Evolutionary conservation across 176 grass and related monocot genomes (phyloP).

Genomic region (Cocos nucifera): DNA sequence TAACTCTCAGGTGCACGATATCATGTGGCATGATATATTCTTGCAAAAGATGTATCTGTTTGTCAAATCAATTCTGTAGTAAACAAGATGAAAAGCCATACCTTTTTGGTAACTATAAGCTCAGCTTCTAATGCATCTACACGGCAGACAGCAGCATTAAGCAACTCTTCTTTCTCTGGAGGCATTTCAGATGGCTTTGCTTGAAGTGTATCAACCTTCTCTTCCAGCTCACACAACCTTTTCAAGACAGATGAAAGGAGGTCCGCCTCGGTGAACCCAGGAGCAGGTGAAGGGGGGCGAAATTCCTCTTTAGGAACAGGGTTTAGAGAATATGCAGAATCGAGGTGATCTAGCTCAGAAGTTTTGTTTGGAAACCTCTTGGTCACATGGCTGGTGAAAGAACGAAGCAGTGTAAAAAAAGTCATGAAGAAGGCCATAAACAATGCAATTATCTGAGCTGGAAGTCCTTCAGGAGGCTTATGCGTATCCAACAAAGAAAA

Average conservation of each 20-base stretch:
- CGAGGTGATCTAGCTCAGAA: constrained; percentile 18
- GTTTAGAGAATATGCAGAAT: neutral
- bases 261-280: constrained; percentile 45
- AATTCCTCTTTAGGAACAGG: constrained; percentile 46
- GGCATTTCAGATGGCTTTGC: constrained; percentile 91
- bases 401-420: constrained; percentile 30
- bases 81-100: constrained; percentile 5
- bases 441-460: constrained; percentile 27
- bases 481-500: neutral
- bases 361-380: constrained; percentile 39
- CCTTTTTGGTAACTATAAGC: constrained; percentile 99
- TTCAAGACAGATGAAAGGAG: constrained; percentile 54
- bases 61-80: too few relatives aligned
- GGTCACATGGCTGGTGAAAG: constrained; percentile 29
- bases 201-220: constrained; percentile 71
- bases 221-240: constrained; percentile 79
- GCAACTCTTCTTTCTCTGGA: constrained; percentile 90
- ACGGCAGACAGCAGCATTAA: constrained; percentile 75
- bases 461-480: constrained; percentile 16
- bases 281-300: constrained; percentile 56
- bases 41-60: too few relatives aligned
- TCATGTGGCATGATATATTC: too few relatives aligned
- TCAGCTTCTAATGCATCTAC: constrained; percentile 97
- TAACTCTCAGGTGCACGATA: too few relatives aligned
- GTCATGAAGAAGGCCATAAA: constrained; percentile 38